Base-by-base conservation (phyloP, 1,284 basidiomycete species). In the Neonothopanus nambi region DNA sequence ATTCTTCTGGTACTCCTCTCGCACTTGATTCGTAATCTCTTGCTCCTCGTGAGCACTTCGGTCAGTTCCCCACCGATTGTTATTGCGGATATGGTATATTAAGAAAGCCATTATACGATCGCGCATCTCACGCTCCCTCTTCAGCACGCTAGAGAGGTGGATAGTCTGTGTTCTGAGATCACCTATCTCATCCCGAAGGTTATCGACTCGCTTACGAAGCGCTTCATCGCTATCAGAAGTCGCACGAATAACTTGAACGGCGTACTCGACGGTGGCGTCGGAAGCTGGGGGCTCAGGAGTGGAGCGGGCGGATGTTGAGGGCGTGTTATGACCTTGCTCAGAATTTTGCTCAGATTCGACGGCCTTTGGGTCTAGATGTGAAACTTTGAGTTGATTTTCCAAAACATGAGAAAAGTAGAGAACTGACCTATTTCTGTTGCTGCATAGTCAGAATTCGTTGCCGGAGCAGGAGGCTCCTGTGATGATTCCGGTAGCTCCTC, bases 81-180 rank as follows among this genome's bases (percentile, higher is more conserved):
- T 55, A 21, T 53, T 53, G 23, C 37, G 26, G 18, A 51, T 35
- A 28, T 55, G 39, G 35, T 55, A 51, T 0, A 38, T n/a, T 3
- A 51, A 9, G 21, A 46, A 55, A 13, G 18, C 51, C 6, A 55
- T 26, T 3, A 55, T 51, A 35, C 54, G 42, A n/a, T 55, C 37
- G 5, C 54, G 54, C 7, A 44, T 30, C 15, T 51, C 54, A 3
- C 54, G 54, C 36, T 55, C 54, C 12, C 24, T 43, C 2, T 21
- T 24, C 6, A 55, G 39, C 7, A 46, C 36, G 3, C 46, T n/a
- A 17, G 30, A 26, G 7, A 51, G 54, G 5, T 47, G 26, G 13
- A 30, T 37, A 36, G 49, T 30, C 21, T 46, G 20, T 7, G 17
- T 30, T 24, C 20, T 51, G 24, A 50, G 26, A 12, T 38, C 23